These are phyloP conservation scores for Cryptosporidium felis DNA, from an alignment of 169 alveolate species.

Conservation along the genomic window DNA sequence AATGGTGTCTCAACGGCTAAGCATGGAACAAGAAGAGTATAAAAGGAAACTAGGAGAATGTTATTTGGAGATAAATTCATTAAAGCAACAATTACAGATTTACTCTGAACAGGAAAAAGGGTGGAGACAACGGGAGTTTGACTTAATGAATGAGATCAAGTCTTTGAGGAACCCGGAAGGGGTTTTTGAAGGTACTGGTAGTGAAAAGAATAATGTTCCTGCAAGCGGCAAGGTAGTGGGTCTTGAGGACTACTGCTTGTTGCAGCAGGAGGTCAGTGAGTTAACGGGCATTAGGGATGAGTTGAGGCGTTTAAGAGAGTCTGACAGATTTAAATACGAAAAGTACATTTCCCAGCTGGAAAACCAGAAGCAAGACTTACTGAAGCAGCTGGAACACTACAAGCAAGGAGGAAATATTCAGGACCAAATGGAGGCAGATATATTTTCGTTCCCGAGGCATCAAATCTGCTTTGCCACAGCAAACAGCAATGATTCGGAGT, in stretches of 20 bases:
- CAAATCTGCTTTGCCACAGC: slow-evolving; percentile 37
- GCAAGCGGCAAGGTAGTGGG: slow-evolving; percentile 8
- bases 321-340: slow-evolving; percentile 46
- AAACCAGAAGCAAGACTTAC: slow-evolving; percentile 35
- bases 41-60: slow-evolving; percentile 35
- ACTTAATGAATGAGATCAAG: slow-evolving; percentile 51
- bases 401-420: slow-evolving; percentile 20
- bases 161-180: slow-evolving; percentile 19
- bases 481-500: slow-evolving; percentile 14
- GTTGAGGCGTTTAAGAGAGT: slow-evolving; percentile 60
- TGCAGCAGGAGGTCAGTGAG: slow-evolving; percentile 70
- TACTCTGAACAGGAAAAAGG: slow-evolving; percentile 46
- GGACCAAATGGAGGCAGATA: slow-evolving; percentile 57
- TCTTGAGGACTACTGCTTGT: slow-evolving; percentile 42
- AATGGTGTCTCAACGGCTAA: slow-evolving; percentile 28
- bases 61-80: slow-evolving; percentile 53
- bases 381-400: slow-evolving; percentile 16
- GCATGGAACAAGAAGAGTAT: slow-evolving; percentile 65
- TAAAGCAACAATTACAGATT: slow-evolving; percentile 57
- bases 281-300: slow-evolving; percentile 65
- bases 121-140: slow-evolving; percentile 60
- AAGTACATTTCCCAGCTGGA: slow-evolving; percentile 37
- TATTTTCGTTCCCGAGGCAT: slow-evolving; percentile 22
- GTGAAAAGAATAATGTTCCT: neutral
- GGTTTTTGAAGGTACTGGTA: neutral